Conservation (phyloP, 768 basidiomycete species). For the Boletus barrowsii region DNA sequence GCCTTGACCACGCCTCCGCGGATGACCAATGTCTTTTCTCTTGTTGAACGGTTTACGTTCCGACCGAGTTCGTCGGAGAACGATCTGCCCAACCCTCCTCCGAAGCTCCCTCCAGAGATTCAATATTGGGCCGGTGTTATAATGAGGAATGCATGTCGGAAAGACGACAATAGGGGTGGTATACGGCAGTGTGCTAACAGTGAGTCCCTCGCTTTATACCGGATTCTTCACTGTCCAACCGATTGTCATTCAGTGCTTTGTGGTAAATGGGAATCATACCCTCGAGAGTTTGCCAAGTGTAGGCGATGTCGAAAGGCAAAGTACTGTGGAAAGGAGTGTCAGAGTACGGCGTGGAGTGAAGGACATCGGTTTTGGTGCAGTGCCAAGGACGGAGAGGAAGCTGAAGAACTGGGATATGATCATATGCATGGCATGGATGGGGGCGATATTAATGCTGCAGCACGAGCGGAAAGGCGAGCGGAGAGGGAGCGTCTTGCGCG, state of each 20-base stretch:
- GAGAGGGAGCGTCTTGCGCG: constrained; percentile 35
- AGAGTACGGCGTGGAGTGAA: constrained; percentile 94
- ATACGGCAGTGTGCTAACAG: constrained; percentile 98
- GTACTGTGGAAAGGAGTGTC: constrained; percentile 97
- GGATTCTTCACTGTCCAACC: not conserved
- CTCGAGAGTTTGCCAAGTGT: constrained; percentile 97
- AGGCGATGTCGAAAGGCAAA: constrained; percentile 95
- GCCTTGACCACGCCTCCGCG: constrained; percentile 24
- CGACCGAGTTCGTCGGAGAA: constrained; percentile 82
- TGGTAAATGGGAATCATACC: constrained; percentile 89
- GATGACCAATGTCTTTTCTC: constrained; percentile 90
- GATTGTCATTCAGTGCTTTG: constrained; percentile 66
- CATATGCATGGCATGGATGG: constrained; percentile 13
- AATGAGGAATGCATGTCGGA: constrained; percentile 98
- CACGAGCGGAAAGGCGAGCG: constrained; percentile 35
- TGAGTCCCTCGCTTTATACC: constrained; percentile 37
- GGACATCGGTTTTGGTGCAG: constrained; percentile 96
- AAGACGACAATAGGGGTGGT: constrained; percentile 90
- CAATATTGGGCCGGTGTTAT: constrained; percentile 99
- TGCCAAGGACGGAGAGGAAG: constrained; percentile 54
- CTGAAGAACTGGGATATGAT: constrained; percentile 32
- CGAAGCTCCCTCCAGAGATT: constrained; percentile 81
- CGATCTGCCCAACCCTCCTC: constrained; percentile 64
- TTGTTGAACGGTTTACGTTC: constrained; percentile 96
- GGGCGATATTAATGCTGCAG: constrained; percentile 10